Conservation (phyloP, 2,329 filamentous ascomycete genomes). For the Aspergillus phoenicis region DNA sequence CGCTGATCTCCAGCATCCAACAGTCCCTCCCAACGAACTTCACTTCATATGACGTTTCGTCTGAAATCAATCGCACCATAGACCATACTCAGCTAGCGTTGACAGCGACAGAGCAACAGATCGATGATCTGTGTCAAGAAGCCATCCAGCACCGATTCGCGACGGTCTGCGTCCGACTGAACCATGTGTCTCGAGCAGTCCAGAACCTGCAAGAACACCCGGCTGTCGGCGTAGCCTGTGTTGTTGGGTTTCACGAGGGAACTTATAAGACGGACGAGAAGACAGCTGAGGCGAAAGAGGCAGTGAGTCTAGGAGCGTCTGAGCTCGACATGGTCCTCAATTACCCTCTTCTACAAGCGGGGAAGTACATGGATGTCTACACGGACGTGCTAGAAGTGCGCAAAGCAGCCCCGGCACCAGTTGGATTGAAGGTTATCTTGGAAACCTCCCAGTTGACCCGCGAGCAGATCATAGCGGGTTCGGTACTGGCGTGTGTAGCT, state of each 20-base stretch:
- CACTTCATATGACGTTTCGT: slow-evolving; percentile 25
- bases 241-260: slow-evolving; percentile 63
- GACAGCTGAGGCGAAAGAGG: slow-evolving; percentile 53
- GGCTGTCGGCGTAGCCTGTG: slow-evolving; percentile 57
- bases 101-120: slow-evolving; percentile 50
- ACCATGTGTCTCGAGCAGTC: slow-evolving; percentile 55
- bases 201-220: slow-evolving; percentile 49
- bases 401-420: slow-evolving; percentile 45
- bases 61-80: slow-evolving; percentile 39
- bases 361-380: slow-evolving; percentile 54
- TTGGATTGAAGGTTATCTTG: slow-evolving; percentile 59
- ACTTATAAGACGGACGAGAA: slow-evolving; percentile 56
- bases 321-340: slow-evolving; percentile 65
- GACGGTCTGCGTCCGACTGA: slow-evolving; percentile 60
- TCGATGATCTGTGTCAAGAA: slow-evolving; percentile 59
- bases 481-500: slow-evolving; percentile 55
- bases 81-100: slow-evolving; percentile 47
- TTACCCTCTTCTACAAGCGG: slow-evolving; percentile 49
- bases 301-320: slow-evolving; percentile 53
- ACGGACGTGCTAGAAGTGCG: slow-evolving; percentile 57
- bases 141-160: slow-evolving; percentile 48
- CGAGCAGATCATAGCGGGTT: slow-evolving; percentile 57
- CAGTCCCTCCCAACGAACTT: slow-evolving; percentile 28
- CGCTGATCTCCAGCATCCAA: slow-evolving; percentile 31
- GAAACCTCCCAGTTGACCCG: slow-evolving; percentile 57